Conservation (phyloP, 2,329 filamentous ascomycete genomes). For the Karstenula rhodostoma region DNA sequence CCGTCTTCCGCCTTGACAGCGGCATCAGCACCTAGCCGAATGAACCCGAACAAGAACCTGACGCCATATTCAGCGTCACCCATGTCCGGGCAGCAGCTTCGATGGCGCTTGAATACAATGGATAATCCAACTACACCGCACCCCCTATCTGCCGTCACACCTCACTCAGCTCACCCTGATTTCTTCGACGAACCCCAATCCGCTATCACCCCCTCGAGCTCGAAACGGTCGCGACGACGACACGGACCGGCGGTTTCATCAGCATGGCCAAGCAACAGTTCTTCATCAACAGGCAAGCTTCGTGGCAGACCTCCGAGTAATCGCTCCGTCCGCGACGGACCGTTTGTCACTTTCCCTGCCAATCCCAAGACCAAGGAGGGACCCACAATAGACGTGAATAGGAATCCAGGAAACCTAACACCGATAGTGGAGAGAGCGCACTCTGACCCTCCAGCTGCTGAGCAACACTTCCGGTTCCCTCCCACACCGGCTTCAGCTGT, state of each 20-base stretch:
- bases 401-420: constrained; percentile 52
- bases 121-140: constrained; percentile 73
- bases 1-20: constrained; percentile 48
- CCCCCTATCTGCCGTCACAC: constrained; percentile 80
- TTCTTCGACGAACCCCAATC: constrained; percentile 72
- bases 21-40: constrained; percentile 45
- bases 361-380: constrained; percentile 62
- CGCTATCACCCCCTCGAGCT: constrained; percentile 70
- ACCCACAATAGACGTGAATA: constrained; percentile 55
- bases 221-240: constrained; percentile 63
- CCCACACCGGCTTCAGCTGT: constrained; percentile 50
- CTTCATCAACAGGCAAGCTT: constrained; percentile 71
- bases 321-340: constrained; percentile 69
- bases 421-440: constrained; percentile 56
- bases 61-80: constrained; percentile 55
- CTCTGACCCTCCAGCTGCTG: constrained; percentile 46
- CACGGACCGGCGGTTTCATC: constrained; percentile 90
- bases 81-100: constrained; percentile 52
- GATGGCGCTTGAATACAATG: constrained; percentile 63
- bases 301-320: constrained; percentile 82
- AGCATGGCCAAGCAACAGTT: constrained; percentile 78
- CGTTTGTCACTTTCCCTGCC: constrained; percentile 74
- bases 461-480: constrained; percentile 49
- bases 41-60: constrained; percentile 42
- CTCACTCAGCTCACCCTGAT: constrained; percentile 61